phyloP scores from a whole-genome alignment of 2,329 filamentous ascomycete species.

The Beauveria sp. region DNA sequence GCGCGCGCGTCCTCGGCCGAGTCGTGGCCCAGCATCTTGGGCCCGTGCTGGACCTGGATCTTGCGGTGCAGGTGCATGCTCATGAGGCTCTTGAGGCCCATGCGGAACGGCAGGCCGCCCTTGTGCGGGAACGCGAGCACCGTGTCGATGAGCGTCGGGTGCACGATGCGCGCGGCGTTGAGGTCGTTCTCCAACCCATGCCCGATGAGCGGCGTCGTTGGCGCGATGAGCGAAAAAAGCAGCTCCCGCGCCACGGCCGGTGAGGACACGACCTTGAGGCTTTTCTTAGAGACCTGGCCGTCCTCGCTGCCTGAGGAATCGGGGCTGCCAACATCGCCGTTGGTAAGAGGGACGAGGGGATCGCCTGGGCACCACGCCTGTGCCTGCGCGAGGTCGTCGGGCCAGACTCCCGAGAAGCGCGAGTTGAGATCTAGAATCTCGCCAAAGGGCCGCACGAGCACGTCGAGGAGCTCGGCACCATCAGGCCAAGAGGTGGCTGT shows the following conservation, averaged over 20 bases:
- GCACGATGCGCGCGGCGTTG: constrained; percentile 75
- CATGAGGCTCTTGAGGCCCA: constrained; percentile 69
- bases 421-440: constrained; percentile 87
- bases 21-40: constrained; percentile 63
- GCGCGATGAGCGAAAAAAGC: constrained; percentile 67
- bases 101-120: constrained; percentile 66
- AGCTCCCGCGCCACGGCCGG: constrained; percentile 68
- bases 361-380: constrained; percentile 38
- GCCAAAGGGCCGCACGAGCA: constrained; percentile 77
- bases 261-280: constrained; percentile 66
- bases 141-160: constrained; percentile 79
- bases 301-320: constrained; percentile 18
- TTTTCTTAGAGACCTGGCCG: constrained; percentile 26
- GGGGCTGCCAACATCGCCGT: constrained; percentile 14
- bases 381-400: constrained; percentile 67
- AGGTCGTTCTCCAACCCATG: constrained; percentile 95
- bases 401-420: constrained; percentile 78
- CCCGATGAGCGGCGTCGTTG: constrained; percentile 76
- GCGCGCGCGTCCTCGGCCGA: constrained; percentile 85
- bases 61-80: constrained; percentile 60
- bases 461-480: constrained; percentile 67
- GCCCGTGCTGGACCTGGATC: constrained; percentile 64
- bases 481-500: constrained; percentile 84
- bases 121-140: constrained; percentile 75
- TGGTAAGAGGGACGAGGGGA: constrained; percentile 19